Base-by-base conservation (phyloP, 441 rosid species). In the Pelargonium myrrhifolium region DNA sequence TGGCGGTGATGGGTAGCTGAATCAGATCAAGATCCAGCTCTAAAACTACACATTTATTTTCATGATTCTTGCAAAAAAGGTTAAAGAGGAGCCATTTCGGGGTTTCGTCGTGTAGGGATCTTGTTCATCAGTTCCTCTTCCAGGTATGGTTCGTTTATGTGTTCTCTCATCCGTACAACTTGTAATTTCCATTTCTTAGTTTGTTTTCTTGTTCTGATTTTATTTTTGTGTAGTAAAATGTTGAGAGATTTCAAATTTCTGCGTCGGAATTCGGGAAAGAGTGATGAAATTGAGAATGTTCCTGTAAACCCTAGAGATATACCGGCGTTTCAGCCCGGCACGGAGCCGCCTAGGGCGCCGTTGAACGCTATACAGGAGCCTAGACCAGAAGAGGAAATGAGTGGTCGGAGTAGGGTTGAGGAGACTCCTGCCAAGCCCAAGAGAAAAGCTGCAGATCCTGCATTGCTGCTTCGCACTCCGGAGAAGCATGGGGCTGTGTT, bases 211-310 rank as follows among this genome's bases (percentile, higher is more conserved):
- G 53, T 1, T 21, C 5, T 24, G 24, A n/a, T 28, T 17, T 6
- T 35, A 24, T 65, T 28, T 56, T 10, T 35, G 51, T 37, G 26
- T 65, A 6, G 6, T 42, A 79, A 87, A 66, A 95, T 95, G 98
- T 65, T 84, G 78, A 83, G 85, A 69, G 98, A 92, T 74, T 81
- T 74, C 58, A 92, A 86, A 69, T 78, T 84, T 75, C 75, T 82
- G 63, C 84, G 89, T 4, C 76, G 91, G 74, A 92, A 85, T 76
- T 80, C 87, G 2, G 82, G 75, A 65, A 84, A 83, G 72, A 72
- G 65, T 31, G 97, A 86, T 10, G 98, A 88, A 69, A 86, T 79
- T 37, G 97, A 92, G 80, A 92, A 95, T 68, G 78, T 92, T 8
- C 92, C 96, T 0, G 72, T 77, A 6, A 87, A 89, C 74, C 82